These are phyloP conservation scores for Adansonia digitata DNA, from an alignment of 345 rosid genomes.

Conservation along the genomic window DNA sequence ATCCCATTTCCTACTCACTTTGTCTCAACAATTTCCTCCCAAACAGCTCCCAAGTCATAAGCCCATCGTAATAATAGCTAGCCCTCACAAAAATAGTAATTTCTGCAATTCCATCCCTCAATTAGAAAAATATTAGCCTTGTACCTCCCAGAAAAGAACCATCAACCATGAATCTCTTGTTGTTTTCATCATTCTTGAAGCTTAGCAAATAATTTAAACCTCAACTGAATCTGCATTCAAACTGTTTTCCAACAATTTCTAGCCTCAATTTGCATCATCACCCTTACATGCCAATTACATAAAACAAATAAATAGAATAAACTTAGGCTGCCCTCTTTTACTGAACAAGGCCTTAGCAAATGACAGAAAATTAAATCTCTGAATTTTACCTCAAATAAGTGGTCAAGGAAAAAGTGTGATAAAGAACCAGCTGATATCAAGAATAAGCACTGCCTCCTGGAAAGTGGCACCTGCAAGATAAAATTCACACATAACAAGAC, in stretches of 20 bases:
- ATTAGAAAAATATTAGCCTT: neutral
- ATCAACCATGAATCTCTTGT: neutral
- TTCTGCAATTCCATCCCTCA: neutral
- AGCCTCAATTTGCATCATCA: neutral
- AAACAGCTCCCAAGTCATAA: neutral
- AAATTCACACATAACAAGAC: conserved; percentile 3
- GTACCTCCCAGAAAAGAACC: neutral
- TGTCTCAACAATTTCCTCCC: neutral
- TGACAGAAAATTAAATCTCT: neutral
- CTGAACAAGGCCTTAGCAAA: no score
- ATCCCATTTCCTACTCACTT: neutral
- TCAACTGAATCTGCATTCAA: neutral
- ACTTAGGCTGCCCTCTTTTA: no score
- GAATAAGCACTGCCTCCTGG: conserved; percentile 49
- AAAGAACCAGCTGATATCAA: conserved; percentile 53
- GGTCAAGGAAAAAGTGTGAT: conserved; percentile 70
- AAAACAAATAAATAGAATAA: neutral
- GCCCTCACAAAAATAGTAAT: neutral
- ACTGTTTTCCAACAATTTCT: neutral
- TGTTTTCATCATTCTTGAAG: neutral
- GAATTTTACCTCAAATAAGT: conserved; percentile 55
- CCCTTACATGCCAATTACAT: neutral
- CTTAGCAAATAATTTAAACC: neutral
- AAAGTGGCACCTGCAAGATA: conserved; percentile 43
- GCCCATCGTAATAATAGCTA: neutral